Evolutionary conservation across 768 basidiomycete species (phyloP), one percentile per base, ranked within the genome.

Genomic region (Trametes gibbosa): DNA sequence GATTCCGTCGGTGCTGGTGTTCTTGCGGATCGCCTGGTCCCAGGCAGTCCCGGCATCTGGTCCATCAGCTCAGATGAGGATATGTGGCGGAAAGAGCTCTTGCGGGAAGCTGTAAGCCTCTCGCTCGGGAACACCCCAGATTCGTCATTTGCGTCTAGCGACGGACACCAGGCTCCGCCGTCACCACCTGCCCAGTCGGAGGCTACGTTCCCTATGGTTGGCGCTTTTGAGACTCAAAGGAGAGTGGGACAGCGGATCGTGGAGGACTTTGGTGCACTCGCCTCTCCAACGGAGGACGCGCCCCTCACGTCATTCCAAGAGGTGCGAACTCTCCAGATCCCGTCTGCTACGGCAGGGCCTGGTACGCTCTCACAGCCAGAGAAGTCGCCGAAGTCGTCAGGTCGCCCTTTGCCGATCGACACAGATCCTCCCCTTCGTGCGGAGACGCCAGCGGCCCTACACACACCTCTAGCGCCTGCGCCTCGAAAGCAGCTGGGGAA

Each of bases 31-130:
- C 80, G 81, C 21, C 72, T 91, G n/a, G 85, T 86, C 1, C 81
- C 83, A 19, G 74, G 71, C 29, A 87, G 82, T 62, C 85, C 86
- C n/a, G 84, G 81, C 24, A 70, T 80, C 58, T 83, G 84, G 50
- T 76, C 79, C 8, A 69, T 81, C 48, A 82, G 83, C 67, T 73
- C 80, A 17, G 74, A 75, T 19, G 85, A 87, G 40, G 84, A 86
- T 50, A 77, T 81, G 24, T 94, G 92, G 92, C 78, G 91, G 60
- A 89, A 83, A 70, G 85, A 85, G 0, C 71, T 94, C 23, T 76
- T 94, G 53, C 84, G 84, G 21, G 83, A 91, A 70, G 92, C 90
- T 35, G 90, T 94, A 19, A 84, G 86, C 53, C 86, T 86, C 70
- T 91, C 90, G 3, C 74, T 91, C 37, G 84, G 82, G 60, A 82